Conservation (phyloP, 2,329 filamentous ascomycete genomes). For the Verticillium isaacii region DNA sequence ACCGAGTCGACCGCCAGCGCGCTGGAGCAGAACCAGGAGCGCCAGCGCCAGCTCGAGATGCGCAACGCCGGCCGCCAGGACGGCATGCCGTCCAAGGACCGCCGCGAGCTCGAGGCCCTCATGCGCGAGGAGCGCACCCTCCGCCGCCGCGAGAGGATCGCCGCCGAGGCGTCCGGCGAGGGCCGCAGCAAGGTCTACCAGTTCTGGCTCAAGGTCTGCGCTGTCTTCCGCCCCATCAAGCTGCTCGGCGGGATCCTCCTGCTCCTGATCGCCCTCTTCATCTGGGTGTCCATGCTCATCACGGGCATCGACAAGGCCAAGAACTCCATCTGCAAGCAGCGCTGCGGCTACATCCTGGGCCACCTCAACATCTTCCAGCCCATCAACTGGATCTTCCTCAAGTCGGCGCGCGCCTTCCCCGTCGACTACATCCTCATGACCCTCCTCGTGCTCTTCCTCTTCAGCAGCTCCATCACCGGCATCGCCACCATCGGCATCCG, state of each 20-base stretch:
- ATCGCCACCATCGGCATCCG: slow-evolving; percentile 86
- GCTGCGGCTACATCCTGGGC: slow-evolving; percentile 88
- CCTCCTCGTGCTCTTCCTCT: slow-evolving; percentile 79
- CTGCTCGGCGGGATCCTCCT: slow-evolving; percentile 78
- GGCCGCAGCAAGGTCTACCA: slow-evolving; percentile 69
- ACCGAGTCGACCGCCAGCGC: slow-evolving; percentile 73
- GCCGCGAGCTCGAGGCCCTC: slow-evolving; percentile 81
- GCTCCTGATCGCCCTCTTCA: slow-evolving; percentile 66
- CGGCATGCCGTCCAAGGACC: slow-evolving; percentile 77
- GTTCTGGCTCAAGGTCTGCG: slow-evolving; percentile 74
- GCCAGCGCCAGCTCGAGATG: slow-evolving; percentile 85
- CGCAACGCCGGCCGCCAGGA: slow-evolving; percentile 73
- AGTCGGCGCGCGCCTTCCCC: slow-evolving; percentile 79
- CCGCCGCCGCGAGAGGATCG: slow-evolving; percentile 81
- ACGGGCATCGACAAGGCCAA: slow-evolving; percentile 94
- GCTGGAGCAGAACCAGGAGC: slow-evolving; percentile 82
- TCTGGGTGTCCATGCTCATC: slow-evolving; percentile 91
- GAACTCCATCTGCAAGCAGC: slow-evolving; percentile 86
- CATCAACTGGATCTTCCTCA: slow-evolving; percentile 82
- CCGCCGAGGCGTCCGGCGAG: slow-evolving; percentile 75
- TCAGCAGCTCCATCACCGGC: slow-evolving; percentile 81
- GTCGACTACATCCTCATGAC: slow-evolving; percentile 90
- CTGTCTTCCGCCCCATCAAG: slow-evolving; percentile 82
- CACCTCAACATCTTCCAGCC: slow-evolving; percentile 91
- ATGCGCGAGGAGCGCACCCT: slow-evolving; percentile 89